Evolutionary conservation across 768 basidiomycete species (phyloP).

Genomic region (Boletus huronensis): DNA sequence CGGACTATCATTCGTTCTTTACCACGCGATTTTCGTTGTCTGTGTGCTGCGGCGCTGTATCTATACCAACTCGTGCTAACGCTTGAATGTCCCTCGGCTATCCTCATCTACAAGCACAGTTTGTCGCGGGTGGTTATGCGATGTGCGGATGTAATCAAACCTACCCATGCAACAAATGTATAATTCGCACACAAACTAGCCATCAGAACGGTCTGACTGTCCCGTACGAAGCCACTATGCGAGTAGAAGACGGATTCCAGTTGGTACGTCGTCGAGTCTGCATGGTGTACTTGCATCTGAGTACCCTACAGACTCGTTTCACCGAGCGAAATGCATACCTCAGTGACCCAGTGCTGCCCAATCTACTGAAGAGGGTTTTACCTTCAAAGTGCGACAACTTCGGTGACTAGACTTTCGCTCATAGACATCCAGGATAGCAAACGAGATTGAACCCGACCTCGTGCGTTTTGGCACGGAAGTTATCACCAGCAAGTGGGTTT

Average conservation of each 20-base stretch:
- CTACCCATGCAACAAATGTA: neutral
- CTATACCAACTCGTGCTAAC: conserved; percentile 8
- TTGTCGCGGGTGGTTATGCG: neutral
- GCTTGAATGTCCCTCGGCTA: neutral
- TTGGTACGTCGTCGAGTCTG: conserved; percentile 35
- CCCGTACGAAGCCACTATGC: conserved; percentile 39
- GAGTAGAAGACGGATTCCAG: conserved; percentile 65
- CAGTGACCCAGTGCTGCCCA: conserved; percentile 59
- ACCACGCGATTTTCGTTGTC: conserved; percentile 1
- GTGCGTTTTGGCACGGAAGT: conserved; percentile 54
- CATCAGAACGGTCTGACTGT: no score
- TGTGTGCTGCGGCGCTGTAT: conserved; percentile 9
- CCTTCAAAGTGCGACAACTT: conserved; percentile 40
- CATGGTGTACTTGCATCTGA: neutral
- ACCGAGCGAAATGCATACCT: conserved; percentile 58
- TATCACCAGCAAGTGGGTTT: conserved; percentile 42
- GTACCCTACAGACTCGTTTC: conserved; percentile 43
- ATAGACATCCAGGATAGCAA: conserved; percentile 34
- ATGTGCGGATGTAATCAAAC: conserved; percentile 1
- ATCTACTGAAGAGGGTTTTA: conserved; percentile 53
- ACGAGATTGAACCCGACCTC: conserved; percentile 60
- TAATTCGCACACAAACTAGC: conserved; percentile 7
- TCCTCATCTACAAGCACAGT: neutral
- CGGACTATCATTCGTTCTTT: conserved; percentile 4
- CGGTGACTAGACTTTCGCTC: neutral